Conservation (phyloP, 306 rosid species). For the Amphicarpaea edgeworthii region DNA sequence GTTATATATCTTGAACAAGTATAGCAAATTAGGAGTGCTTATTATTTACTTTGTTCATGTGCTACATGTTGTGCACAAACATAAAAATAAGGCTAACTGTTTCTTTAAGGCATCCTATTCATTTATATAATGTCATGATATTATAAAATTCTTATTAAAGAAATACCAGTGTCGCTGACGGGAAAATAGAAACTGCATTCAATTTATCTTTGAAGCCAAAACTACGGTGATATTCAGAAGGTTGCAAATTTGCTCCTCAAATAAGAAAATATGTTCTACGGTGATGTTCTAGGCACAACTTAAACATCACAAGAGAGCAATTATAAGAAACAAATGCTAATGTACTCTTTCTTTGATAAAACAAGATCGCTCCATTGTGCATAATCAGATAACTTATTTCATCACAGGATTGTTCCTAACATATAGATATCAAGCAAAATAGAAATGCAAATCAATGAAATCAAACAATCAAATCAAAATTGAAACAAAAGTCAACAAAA, state of each 20-base stretch:
- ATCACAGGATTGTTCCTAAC: background rate
- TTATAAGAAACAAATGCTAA: background rate
- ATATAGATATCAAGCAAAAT: background rate
- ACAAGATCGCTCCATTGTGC: background rate
- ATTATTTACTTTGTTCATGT: background rate
- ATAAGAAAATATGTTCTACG: constrained; percentile 42
- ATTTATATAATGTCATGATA: too few relatives aligned
- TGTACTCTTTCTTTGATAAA: background rate
- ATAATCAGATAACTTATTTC: background rate
- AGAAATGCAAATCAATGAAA: background rate
- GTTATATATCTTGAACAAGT: background rate
- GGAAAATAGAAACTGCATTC: background rate
- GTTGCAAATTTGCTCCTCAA: constrained; percentile 43
- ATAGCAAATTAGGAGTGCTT: background rate
- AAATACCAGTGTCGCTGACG: too few relatives aligned
- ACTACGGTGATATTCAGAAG: background rate
- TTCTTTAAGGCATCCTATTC: too few relatives aligned
- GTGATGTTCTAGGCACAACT: constrained; percentile 38
- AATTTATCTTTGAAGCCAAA: background rate
- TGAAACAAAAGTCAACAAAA: too few relatives aligned
- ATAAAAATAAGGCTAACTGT: too few relatives aligned
- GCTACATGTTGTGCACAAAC: too few relatives aligned
- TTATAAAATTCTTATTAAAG: too few relatives aligned
- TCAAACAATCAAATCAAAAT: background rate
- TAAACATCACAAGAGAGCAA: constrained; percentile 9